Conservation (phyloP, 2,329 filamentous ascomycete species). For the Aspergillus thermomutatus region DNA sequence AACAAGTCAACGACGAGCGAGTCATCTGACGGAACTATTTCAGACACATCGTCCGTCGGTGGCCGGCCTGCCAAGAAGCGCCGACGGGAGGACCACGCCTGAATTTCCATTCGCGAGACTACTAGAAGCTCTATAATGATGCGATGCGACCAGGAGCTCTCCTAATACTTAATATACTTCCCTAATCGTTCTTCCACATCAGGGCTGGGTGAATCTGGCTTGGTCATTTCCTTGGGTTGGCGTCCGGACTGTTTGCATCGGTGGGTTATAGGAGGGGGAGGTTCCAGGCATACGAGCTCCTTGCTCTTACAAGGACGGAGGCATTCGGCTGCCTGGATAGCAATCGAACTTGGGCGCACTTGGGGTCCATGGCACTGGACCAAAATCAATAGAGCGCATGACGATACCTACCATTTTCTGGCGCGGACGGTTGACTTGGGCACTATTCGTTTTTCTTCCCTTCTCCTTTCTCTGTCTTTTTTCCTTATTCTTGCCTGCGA, state of each 20-base stretch:
- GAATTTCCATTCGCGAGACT: constrained; percentile 22
- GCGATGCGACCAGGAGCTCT: constrained; percentile 40
- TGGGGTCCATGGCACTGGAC: constrained; percentile 14
- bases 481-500: constrained; percentile 28
- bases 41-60: constrained; percentile 32
- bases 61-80: constrained; percentile 69
- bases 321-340: constrained; percentile 12
- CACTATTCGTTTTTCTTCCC: constrained; percentile 15
- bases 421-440: constrained; percentile 25
- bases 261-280: constrained; percentile 16
- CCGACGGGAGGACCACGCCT: constrained; percentile 66
- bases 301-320: not conserved
- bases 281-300: constrained; percentile 22
- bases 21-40: constrained; percentile 38
- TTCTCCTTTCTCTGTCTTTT: constrained; percentile 12
- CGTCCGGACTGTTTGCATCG: constrained; percentile 32
- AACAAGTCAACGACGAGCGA: constrained; percentile 52
- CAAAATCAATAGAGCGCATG: constrained; percentile 22
- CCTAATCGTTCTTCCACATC: constrained; percentile 20
- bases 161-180: constrained; percentile 31
- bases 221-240: constrained; percentile 29
- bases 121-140: constrained; percentile 27
- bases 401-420: constrained; percentile 18
- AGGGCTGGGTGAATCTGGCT: constrained; percentile 21
- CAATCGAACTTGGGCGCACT: constrained; percentile 16